Conservation (phyloP, 257 asterid species). For the Haberlea rhodopensis region DNA sequence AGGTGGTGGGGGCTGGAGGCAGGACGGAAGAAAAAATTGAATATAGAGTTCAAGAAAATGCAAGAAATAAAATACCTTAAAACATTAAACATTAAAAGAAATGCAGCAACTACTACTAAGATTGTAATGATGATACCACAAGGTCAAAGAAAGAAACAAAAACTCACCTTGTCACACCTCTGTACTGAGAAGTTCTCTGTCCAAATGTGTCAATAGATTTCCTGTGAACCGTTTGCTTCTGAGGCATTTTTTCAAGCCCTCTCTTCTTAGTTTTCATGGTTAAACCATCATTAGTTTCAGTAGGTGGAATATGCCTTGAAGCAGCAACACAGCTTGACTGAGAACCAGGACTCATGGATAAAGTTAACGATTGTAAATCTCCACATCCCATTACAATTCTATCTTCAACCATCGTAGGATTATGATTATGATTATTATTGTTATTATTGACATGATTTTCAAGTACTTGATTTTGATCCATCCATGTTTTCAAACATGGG, state of each 20-base stretch:
- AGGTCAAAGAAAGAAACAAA: not conserved
- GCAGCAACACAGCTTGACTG: constrained; percentile 77
- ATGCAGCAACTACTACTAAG: not conserved
- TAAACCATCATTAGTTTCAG: constrained; percentile 39
- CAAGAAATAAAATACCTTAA: not conserved
- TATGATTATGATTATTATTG: not conserved
- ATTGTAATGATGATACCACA: constrained; percentile 10
- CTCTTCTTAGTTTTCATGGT: constrained; percentile 68
- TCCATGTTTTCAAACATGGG: constrained; percentile 51
- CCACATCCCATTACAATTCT: constrained; percentile 34
- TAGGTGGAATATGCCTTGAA: constrained; percentile 52
- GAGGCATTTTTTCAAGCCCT: constrained; percentile 41
- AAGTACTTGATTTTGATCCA: constrained; percentile 40
- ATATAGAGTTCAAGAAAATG: not conserved
- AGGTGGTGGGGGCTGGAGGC: too few species aligned
- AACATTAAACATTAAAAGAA: not conserved
- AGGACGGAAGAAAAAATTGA: not conserved
- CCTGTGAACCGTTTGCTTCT: constrained; percentile 71
- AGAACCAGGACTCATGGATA: constrained; percentile 86
- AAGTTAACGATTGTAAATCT: constrained; percentile 52
- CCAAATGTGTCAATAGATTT: constrained; percentile 95
- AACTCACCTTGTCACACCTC: constrained; percentile 86
- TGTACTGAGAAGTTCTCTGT: constrained; percentile 93
- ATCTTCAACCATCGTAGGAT: constrained; percentile 18
- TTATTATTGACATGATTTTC: constrained; percentile 30